These are phyloP conservation scores for Bidens hawaiensis DNA, from an alignment of 140 eudicot genomes.

Conservation along the genomic window DNA sequence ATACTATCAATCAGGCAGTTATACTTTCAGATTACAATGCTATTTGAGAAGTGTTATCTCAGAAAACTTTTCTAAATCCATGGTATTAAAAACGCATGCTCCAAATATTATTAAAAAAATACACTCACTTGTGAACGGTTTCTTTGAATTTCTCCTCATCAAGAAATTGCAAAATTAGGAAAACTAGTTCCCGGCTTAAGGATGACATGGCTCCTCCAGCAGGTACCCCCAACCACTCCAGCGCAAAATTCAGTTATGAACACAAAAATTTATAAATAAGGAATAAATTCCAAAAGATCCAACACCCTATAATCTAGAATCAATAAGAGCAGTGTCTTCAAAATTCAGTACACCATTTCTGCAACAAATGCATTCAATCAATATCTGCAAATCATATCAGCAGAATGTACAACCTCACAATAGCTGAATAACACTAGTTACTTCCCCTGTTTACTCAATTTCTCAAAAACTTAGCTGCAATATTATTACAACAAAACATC, in stretches of 20 bases:
- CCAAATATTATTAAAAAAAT: not conserved
- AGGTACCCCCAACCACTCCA: conserved; percentile 79
- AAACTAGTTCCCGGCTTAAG: conserved; percentile 70
- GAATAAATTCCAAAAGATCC: not conserved
- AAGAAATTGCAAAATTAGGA: conserved; percentile 70
- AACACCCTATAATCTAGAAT: conserved; percentile 10
- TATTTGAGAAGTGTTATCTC: not conserved
- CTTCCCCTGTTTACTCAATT: conserved; percentile 4
- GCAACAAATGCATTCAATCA: conserved; percentile 1
- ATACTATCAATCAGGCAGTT: not conserved
- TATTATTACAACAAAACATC: too few relatives aligned
- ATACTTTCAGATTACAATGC: not conserved
- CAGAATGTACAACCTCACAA: conserved; percentile 13
- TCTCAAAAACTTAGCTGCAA: not conserved
- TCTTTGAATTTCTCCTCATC: conserved; percentile 42
- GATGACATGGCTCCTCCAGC: conserved; percentile 79
- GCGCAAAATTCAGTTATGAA: conserved; percentile 35
- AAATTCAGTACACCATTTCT: not conserved
- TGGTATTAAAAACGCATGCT: not conserved
- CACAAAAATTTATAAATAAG: conserved; percentile 7
- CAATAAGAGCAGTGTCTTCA: conserved; percentile 6
- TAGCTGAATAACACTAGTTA: not conserved
- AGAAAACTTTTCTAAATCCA: not conserved
- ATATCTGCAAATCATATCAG: conserved; percentile 7
- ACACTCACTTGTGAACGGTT: conserved; percentile 52